Conservation (phyloP, 306 rosid genomes). For the Cucurbita maxima region DNA sequence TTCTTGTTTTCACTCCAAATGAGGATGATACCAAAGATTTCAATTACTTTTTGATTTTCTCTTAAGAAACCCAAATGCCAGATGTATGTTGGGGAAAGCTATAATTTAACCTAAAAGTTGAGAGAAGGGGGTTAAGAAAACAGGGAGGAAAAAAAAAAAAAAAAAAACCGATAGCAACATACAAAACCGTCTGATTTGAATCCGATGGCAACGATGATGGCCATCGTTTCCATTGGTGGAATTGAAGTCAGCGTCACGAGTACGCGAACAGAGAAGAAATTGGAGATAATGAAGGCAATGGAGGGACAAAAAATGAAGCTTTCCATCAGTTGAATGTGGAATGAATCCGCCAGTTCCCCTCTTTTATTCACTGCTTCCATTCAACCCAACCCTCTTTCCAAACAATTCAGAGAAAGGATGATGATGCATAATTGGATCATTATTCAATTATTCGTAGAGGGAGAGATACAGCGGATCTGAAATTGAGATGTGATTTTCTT, state of each 20-base stretch:
- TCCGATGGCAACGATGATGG: background rate
- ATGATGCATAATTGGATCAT: background rate
- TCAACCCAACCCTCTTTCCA: background rate
- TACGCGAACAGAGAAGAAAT: background rate
- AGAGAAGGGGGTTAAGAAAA: too few species aligned
- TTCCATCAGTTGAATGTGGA: background rate
- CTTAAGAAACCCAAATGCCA: too few species aligned
- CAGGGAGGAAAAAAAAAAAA: too few species aligned
- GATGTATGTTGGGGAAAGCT: too few species aligned
- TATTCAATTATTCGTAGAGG: background rate
- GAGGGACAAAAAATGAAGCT: background rate
- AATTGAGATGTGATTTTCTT: background rate
- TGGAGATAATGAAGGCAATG: background rate
- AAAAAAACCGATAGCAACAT: background rate
- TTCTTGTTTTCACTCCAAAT: too few species aligned
- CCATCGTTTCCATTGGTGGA: background rate
- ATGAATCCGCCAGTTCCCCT: background rate
- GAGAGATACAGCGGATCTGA: background rate
- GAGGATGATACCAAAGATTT: too few species aligned
- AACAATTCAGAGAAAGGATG: background rate
- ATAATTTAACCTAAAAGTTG: too few species aligned
- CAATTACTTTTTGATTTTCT: too few species aligned
- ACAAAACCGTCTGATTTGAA: background rate
- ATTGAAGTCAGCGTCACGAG: conserved; percentile 3
- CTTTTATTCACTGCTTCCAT: background rate